Evolutionary conservation across 2,329 filamentous ascomycete genomes (phyloP).

Genomic region (Claviceps sp.): DNA sequence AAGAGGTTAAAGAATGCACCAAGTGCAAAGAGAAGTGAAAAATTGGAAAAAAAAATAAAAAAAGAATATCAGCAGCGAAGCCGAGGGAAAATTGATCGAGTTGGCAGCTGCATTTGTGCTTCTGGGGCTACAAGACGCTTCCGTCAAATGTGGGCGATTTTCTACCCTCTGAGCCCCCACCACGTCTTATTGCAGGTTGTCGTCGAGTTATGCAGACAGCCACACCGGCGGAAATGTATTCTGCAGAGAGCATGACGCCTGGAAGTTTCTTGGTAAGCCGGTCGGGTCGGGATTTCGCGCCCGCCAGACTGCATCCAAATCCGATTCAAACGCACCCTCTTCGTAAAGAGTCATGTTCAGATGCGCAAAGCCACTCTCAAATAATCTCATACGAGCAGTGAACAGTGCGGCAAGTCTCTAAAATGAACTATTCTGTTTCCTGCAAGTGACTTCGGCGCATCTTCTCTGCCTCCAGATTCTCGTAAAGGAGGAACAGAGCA

Average conservation of each 20-base stretch:
- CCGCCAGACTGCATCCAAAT: slow-evolving; percentile 32
- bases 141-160: neutral
- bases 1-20: neutral
- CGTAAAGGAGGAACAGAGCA: slow-evolving; percentile 89
- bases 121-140: neutral
- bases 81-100: slow-evolving; percentile 6
- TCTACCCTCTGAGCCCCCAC: neutral
- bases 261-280: slow-evolving; percentile 50
- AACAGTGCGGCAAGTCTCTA: slow-evolving; percentile 18
- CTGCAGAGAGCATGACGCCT: slow-evolving; percentile 26
- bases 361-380: slow-evolving; percentile 18
- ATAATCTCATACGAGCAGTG: slow-evolving; percentile 4
- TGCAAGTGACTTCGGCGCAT: slow-evolving; percentile 82
- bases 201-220: neutral
- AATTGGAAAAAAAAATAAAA: neutral
- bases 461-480: slow-evolving; percentile 98
- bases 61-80: slow-evolving; percentile 13
- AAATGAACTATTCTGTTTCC: slow-evolving; percentile 31
- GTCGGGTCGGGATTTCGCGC: slow-evolving; percentile 31
- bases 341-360: slow-evolving; percentile 15
- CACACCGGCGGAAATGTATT: slow-evolving; percentile 20
- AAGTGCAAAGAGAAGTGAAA: neutral
- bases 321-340: slow-evolving; percentile 29
- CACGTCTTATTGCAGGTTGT: neutral
- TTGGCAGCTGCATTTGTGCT: slow-evolving; percentile 11